Evolutionary conservation across 257 asterid species (phyloP), one percentile per base, ranked within the genome.

Genomic region (Przewalskia tangutica): DNA sequence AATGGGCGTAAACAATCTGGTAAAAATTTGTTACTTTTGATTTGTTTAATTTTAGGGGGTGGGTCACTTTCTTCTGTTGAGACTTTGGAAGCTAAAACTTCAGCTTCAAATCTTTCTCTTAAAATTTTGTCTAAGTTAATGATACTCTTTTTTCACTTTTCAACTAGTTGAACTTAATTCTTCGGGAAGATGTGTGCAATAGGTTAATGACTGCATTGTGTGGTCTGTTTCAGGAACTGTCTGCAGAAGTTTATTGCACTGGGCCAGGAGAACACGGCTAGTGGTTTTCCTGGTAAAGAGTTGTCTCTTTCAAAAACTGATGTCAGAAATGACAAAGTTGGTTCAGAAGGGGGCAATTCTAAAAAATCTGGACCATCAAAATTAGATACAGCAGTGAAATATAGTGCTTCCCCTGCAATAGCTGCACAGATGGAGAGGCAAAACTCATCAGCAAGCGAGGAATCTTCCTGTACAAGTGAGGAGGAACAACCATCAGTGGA

Each of bases 351-450:
- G 86, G 90, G 84, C 70, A 84, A 34, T 80, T 55, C 82, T 53
- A 84, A 77, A 78, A 59, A 63, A 27, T 53, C 77, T 50, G 80
- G 81, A 84, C 83, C 89, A 65, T 54, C 81, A 42, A 86, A 84
- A 63, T 86, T 92, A 11, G 92, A 83, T 44, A 67, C 85, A 59
- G 90, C 85, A 17, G 98, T 94, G 42, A 84, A 84, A 81, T 93
- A 91, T 84, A 94, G 90, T 76, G 97, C 88, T 84, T 94, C 99
- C 77, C 98, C 98, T 12, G 99, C 98, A 63, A 93, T 92, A 91
- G 97, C 84, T 81, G 98, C 98, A 14, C 91, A 88, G 85, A 77
- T 86, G 42, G 99, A 97, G 90, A 91, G 99, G 62, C 95, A 88
- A 85, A 89, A 91, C 87, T 93, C 97, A 80, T 90, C 97, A 2